phyloP scores from a whole-genome alignment of 116 monocot genomes.

The Zostera marina region DNA sequence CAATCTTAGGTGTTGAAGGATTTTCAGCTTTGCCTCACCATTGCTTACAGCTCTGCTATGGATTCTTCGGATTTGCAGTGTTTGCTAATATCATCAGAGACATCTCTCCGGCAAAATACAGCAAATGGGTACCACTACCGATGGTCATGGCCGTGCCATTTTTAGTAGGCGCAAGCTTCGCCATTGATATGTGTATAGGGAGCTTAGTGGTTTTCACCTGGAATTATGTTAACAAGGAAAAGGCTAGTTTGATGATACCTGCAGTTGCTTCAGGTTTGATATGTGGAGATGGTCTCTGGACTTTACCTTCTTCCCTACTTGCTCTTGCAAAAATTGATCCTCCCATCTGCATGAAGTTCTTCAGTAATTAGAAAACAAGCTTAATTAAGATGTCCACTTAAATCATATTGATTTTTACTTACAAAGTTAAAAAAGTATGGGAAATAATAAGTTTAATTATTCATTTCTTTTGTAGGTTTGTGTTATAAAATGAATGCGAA shows the following conservation, averaged over 20 bases:
- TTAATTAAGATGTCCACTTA: background rate
- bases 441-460: no score
- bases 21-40: slow-evolving; percentile 55
- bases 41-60: slow-evolving; percentile 62
- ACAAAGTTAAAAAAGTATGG: no score
- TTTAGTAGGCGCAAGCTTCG: slow-evolving; percentile 51
- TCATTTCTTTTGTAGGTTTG: no score
- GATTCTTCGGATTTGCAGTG: slow-evolving; percentile 50
- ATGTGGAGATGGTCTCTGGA: slow-evolving; percentile 63
- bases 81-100: slow-evolving; percentile 31
- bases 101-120: slow-evolving; percentile 24
- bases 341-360: slow-evolving; percentile 64
- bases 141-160: slow-evolving; percentile 74
- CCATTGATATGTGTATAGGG: slow-evolving; percentile 49
- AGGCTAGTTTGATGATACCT: slow-evolving; percentile 35
- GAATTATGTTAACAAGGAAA: slow-evolving; percentile 21
- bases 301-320: slow-evolving; percentile 53
- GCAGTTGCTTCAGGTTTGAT: slow-evolving; percentile 59
- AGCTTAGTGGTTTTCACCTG: slow-evolving; percentile 43
- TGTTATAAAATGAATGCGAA: no score
- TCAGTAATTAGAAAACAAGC: slow-evolving; percentile 1
- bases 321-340: slow-evolving; percentile 56
- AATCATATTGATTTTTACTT: no score
- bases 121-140: slow-evolving; percentile 44
- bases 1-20: slow-evolving; percentile 49